Base-by-base conservation (phyloP, 306 rosid genomes). In the Fagus sylvatica region DNA sequence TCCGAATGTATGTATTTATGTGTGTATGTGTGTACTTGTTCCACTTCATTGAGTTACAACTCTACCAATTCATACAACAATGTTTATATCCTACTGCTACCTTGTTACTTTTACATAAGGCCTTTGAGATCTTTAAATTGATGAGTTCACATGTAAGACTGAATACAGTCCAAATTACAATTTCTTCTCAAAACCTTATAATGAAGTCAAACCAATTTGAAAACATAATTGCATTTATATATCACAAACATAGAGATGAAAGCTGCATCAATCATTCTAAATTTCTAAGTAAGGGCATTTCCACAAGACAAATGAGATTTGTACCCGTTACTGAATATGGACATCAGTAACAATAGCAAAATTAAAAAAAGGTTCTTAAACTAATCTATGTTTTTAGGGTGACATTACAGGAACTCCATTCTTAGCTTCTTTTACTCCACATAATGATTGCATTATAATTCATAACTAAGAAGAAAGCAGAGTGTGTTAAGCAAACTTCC, bases 221-320 rank as follows among this genome's bases (percentile, higher is more conserved):
- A 7, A 19, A 56, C 15, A 8, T 19, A 7, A 6, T 56, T 8
- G 36, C 64, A 56, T 28, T 56, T 56, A 56, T 28, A 56, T 28
- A 56, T 56, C 30, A 56, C 64, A 56, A 56, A 19, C 30, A 56
- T 56, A 56, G 11, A 56, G 64, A 56, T 28, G 19, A 51, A 4
- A 51, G 6, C 64, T 1, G 39, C 22, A 42, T 53, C 40, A 16
- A 37, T 6, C 12, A 8, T 34, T 64, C 54, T 74, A 9, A 51
- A 40, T 72, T 34, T 64, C 54, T 74, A 9, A 51, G 30, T 72
- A 49, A 10, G 66, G 55, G 48, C 74, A 56, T 74, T 73, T 65
- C 41, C 53, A 73, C 8, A 69, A 15, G 69, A 53, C 19, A 75
- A 70, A 37, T 59, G 72, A 11, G 49, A 71, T 54, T 70, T 39